A percentile compares a stretch with the other conserved stretches of the same genome.
Evolutionary conservation across 768 basidiomycete species (phyloP).

Genomic region (Lentinula boryana): DNA sequence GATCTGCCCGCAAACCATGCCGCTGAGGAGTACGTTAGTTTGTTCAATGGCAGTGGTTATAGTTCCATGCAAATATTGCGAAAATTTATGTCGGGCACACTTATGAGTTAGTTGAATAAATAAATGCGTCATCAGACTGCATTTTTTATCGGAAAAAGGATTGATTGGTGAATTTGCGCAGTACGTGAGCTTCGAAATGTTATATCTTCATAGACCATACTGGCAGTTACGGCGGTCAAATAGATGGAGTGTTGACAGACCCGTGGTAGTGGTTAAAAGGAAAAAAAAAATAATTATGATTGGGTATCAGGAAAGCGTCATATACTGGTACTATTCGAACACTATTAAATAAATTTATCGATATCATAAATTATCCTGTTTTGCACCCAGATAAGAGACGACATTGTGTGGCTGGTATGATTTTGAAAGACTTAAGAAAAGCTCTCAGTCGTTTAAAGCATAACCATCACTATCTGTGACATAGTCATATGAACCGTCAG

Average conservation of each 20-base stretch:
- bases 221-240: no score
- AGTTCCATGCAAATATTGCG: neutral
- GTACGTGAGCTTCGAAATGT: constrained; percentile 3
- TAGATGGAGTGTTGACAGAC: no score
- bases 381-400: no score
- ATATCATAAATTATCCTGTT: no score
- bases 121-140: constrained; percentile 3
- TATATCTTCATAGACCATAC: constrained; percentile 2
- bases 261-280: no score
- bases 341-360: no score
- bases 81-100: neutral
- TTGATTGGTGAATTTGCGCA: neutral
- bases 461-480: constrained; percentile 36
- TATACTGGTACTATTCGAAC: no score
- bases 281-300: no score
- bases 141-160: neutral
- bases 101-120: constrained; percentile 2
- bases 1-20: constrained; percentile 34
- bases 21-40: constrained; percentile 5
- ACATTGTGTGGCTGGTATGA: no score
- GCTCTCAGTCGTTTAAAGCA: constrained; percentile 35
- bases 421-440: no score
- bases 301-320: no score
- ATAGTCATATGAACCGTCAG: constrained; percentile 9
- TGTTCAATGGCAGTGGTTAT: no score